These are phyloP conservation scores for Acephala macrosclerotiorum DNA, from an alignment of 2,329 filamentous ascomycete genomes.

Conservation along the genomic window DNA sequence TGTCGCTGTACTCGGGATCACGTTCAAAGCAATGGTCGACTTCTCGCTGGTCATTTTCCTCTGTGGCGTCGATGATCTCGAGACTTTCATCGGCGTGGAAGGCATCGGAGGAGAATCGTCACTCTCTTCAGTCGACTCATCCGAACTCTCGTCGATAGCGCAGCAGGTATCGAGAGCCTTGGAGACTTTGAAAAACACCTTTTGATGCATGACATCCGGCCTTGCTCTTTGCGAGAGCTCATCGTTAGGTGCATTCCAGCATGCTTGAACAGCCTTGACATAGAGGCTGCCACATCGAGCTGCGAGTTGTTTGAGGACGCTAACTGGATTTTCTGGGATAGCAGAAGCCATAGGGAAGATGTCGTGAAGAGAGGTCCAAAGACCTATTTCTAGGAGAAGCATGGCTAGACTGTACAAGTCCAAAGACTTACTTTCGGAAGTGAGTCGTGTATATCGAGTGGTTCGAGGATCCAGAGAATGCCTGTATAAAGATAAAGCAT, in stretches of 20 bases:
- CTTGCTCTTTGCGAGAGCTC: conserved; percentile 56
- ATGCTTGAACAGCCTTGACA: conserved; percentile 76
- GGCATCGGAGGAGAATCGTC: conserved; percentile 52
- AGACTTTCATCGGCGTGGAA: conserved; percentile 32
- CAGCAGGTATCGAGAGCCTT: conserved; percentile 64
- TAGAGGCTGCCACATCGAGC: conserved; percentile 75
- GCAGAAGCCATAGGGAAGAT: conserved; percentile 39
- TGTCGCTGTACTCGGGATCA: conserved; percentile 22
- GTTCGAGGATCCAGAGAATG: conserved; percentile 69
- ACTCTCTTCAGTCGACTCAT: conserved; percentile 58
- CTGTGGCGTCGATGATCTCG: conserved; percentile 32
- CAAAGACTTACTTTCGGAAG: conserved; percentile 62
- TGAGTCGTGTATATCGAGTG: conserved; percentile 56
- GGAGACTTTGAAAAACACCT: conserved; percentile 59
- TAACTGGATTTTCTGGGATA: conserved; percentile 38
- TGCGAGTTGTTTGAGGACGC: conserved; percentile 40
- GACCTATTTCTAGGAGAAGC: conserved; percentile 75
- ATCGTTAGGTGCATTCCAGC: conserved; percentile 74
- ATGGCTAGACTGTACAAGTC: conserved; percentile 79
- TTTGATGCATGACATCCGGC: conserved; percentile 62
- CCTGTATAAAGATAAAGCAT: conserved; percentile 53
- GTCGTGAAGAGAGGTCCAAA: conserved; percentile 71
- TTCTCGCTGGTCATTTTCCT: conserved; percentile 32
- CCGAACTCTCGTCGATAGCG: conserved; percentile 65
- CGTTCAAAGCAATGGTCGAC: conserved; percentile 23